Conservation (phyloP, 495 filamentous ascomycete genomes). For the Collariella sp. region DNA sequence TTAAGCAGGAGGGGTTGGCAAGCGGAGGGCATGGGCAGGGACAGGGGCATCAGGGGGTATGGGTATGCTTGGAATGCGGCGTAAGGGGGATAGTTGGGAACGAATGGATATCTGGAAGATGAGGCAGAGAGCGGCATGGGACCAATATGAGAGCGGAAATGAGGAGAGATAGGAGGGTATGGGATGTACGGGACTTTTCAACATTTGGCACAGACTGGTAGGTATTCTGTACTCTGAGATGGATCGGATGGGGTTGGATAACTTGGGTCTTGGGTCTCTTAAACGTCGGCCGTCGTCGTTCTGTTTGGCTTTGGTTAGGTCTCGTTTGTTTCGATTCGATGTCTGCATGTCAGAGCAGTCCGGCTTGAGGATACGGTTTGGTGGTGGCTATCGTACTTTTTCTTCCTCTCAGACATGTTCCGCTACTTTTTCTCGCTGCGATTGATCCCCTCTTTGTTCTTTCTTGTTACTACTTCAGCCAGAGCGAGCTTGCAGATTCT, state of each 20-base stretch:
- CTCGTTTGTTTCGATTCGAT: too few relatives aligned
- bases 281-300: not conserved
- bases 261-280: not conserved
- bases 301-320: not conserved
- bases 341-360: not conserved
- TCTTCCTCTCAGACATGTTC: not conserved
- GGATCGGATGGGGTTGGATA: not conserved
- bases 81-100: not conserved
- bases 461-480: not conserved
- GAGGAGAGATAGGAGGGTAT: too few relatives aligned
- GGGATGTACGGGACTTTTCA: too few relatives aligned
- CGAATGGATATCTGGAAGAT: not conserved
- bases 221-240: not conserved
- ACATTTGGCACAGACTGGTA: too few relatives aligned
- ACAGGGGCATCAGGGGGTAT: conserved; percentile 3
- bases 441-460: not conserved
- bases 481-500: too few relatives aligned
- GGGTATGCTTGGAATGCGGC: conserved; percentile 24
- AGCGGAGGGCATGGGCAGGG: conserved; percentile 3
- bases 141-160: too few relatives aligned
- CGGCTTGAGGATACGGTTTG: not conserved
- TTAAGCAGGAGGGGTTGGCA: conserved; percentile 8
- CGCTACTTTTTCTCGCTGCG: not conserved
- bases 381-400: not conserved
- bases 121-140: too few relatives aligned